Evolutionary conservation across 345 rosid genomes (phyloP).

Genomic region (Lumnitzera racemosa): DNA sequence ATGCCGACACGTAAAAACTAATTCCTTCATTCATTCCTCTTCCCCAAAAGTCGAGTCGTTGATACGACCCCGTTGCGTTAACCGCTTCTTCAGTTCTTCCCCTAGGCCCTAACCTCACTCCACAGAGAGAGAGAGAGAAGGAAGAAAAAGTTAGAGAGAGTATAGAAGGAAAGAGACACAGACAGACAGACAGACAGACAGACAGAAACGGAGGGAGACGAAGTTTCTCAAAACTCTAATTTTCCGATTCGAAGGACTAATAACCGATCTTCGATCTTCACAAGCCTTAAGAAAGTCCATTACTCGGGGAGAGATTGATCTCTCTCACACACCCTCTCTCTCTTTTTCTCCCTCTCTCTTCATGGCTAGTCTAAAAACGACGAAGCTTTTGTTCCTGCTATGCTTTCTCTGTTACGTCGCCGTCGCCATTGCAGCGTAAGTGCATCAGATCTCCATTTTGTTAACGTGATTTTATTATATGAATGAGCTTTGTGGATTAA

Average conservation of each 20-base stretch:
- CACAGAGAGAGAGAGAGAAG: too few species aligned
- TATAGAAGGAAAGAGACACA: too few species aligned
- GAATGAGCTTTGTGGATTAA: not conserved
- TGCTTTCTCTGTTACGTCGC: slow-evolving; percentile 26
- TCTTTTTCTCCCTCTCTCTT: slow-evolving; percentile 4
- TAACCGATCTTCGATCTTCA: not conserved
- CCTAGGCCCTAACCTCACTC: not conserved
- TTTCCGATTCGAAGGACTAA: not conserved
- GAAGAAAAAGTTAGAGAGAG: too few species aligned
- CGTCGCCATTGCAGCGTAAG: slow-evolving; percentile 30
- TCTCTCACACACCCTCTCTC: slow-evolving; percentile 5
- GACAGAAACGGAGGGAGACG: too few species aligned
- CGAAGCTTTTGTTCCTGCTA: slow-evolving; percentile 23
- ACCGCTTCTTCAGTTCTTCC: not conserved
- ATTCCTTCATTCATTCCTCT: not conserved
- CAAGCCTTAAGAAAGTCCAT: slow-evolving; percentile 9
- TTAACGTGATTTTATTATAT: not conserved
- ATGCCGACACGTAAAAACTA: slow-evolving; percentile 10
- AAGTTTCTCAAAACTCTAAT: not conserved
- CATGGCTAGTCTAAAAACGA: slow-evolving; percentile 22
- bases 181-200: too few species aligned
- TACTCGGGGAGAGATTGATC: slow-evolving; percentile 8
- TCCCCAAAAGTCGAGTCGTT: slow-evolving; percentile 1
- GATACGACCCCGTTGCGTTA: slow-evolving; percentile 1
- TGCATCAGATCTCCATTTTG: not conserved